Base-by-base conservation (phyloP, 345 rosid species). In the Hypericum androsaemum region DNA sequence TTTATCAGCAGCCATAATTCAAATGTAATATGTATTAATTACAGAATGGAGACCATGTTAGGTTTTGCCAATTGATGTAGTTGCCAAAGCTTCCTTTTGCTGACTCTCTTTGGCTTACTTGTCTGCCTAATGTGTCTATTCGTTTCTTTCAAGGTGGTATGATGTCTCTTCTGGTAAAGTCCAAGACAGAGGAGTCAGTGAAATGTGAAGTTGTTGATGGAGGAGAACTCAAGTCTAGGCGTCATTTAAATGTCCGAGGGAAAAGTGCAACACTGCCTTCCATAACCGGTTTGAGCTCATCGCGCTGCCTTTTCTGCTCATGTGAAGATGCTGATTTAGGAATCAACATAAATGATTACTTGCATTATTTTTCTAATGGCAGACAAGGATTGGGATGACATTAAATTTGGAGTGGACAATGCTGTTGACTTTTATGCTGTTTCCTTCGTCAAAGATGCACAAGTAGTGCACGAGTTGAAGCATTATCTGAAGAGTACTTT, bases 371-470 rank as follows among this genome's bases (percentile, higher is more conserved):
- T 60, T 41, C 41, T 60, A 22, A 22, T 22, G 32, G 69, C 89
- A 94, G 97, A 94, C 43, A 94, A 94, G 79, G 99, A 94, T 62
- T 88, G 99, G 99, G 97, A 94, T 67, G 99, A 88, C 70, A 88
- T 94, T 68, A 94, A 83, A 66, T 94, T 94, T 59, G 95, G 99
- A 63, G 99, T 88, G 53, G 94, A 94, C 74, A 88, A 88, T 68
- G 57, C 77, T 80, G 97, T 94, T 46, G 97, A 88, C 74, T 94
- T 83, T 61, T 86, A 88, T 70, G 99, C 97, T 28, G 97, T 94
- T 74, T 94, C 95, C 35, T 86, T 94, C 51, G 99, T 94, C 47
- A 94, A 94, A 73, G 99, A 88, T 78, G 99, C 97, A 48, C 78
- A 88, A 80, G 99, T 94, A 43, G 95, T 94, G 70, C 94, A 94